Conservation (phyloP, 441 rosid species). For the Erodium trifolium region DNA sequence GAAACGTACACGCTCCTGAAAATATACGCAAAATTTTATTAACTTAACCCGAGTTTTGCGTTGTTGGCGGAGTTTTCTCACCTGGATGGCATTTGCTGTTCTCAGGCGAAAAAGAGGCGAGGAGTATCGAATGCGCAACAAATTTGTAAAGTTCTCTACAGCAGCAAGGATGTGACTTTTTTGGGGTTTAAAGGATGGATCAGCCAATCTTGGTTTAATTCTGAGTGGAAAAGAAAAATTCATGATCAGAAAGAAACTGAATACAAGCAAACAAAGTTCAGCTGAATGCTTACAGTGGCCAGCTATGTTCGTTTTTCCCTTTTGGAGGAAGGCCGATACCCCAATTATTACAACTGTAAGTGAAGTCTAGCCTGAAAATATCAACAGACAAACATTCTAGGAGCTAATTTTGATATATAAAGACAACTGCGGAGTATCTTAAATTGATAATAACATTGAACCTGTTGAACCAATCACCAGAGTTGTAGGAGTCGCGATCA, state of each 20-base stretch:
- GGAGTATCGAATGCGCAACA: slow-evolving; percentile 74
- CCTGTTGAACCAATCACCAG: slow-evolving; percentile 99
- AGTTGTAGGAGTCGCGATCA: slow-evolving; percentile 98
- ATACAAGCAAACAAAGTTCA: slow-evolving; percentile 6
- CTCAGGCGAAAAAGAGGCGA: slow-evolving; percentile 80
- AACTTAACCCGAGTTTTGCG: neutral
- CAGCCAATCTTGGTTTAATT: slow-evolving; percentile 73
- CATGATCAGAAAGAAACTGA: slow-evolving; percentile 1
- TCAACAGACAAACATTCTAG: slow-evolving; percentile 18
- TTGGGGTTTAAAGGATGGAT: slow-evolving; percentile 84
- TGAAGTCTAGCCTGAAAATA: slow-evolving; percentile 69
- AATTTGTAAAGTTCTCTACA: slow-evolving; percentile 53
- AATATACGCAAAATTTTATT: neutral
- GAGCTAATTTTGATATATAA: slow-evolving; percentile 8
- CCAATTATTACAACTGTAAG: slow-evolving; percentile 76
- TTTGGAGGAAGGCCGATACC: slow-evolving; percentile 93
- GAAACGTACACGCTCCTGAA: slow-evolving; percentile 67
- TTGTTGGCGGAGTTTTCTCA: slow-evolving; percentile 21
- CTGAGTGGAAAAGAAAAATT: slow-evolving; percentile 27
- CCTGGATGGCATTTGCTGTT: slow-evolving; percentile 81
- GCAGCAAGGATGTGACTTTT: slow-evolving; percentile 66
- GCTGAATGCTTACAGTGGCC: slow-evolving; percentile 66
- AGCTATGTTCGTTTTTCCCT: slow-evolving; percentile 69
- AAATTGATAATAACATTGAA: slow-evolving; percentile 23
- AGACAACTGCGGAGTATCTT: slow-evolving; percentile 12